Base-by-base conservation (phyloP, 441 rosid species). In the Caryocar brasiliense region DNA sequence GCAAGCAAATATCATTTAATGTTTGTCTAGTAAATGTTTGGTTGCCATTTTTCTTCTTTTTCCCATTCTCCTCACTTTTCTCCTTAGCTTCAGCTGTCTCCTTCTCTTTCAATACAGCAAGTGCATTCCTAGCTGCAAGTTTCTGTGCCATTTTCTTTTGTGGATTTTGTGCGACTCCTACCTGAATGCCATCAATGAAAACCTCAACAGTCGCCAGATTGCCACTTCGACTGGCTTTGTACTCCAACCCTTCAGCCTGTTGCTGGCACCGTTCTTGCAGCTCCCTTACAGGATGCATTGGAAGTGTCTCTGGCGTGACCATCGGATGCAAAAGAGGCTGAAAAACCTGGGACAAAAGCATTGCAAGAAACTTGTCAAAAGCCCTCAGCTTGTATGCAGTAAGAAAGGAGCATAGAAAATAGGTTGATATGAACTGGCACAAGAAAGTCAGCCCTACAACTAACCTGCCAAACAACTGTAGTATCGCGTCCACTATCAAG, bases 91-190 rank as follows among this genome's bases (percentile, higher is more conserved):
- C 82, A 14, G 75, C 76, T 39, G 56, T 62, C 62, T 89, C 97
- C 70, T 78, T 93, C 71, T 82, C 95, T 54, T 93, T 93, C 74
- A 93, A 61, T 13, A 72, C 74, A 23, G 73, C 91, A n/a, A 93
- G 95, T 0, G 99, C 93, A 61, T 89, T 93, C 70, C 99, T 79
- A 0, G 99, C 99, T 11, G 99, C 99, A 51, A 88, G 91, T 68
- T 93, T 93, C 73, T 93, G 99, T 33, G 99, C 99, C 99, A 93
- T 93, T 78, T 88, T 93, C 85, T 88, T 93, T 64, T 88, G 97
- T 0, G 95, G 90, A 61, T 93, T 93, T 59, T 86, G 95, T 26
- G 99, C 99, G 3, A 84, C 75, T 51, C 99, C 99, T 4, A 89
- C 70, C 62, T 84, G 95, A 7, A 88, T 65, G 11, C 99, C 99